Conservation (phyloP, 768 basidiomycete genomes). For the Calvatia gigantea region DNA sequence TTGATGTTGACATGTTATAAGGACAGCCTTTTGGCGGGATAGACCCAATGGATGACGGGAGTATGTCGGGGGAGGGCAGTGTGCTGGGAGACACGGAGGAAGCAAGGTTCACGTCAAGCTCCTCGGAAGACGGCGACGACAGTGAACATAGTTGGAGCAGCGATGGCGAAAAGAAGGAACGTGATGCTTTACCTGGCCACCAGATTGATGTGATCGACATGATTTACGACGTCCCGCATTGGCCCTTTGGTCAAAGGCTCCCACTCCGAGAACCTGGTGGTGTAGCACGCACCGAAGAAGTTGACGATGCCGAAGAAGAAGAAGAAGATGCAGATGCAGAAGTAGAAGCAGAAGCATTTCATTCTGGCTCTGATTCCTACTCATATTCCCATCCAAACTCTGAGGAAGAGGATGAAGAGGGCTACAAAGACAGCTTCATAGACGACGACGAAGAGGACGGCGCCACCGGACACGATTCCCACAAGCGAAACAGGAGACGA, state of each 20-base stretch:
- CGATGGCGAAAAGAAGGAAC: neutral
- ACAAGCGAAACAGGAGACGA: constrained; percentile 39
- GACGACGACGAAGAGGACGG: constrained; percentile 8
- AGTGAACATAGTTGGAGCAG: constrained; percentile 1
- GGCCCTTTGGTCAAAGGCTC: neutral
- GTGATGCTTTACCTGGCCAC: neutral
- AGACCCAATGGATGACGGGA: neutral
- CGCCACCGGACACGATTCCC: constrained; percentile 17
- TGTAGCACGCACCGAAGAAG: constrained; percentile 9
- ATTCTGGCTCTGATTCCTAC: constrained; percentile 16
- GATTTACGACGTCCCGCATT: neutral
- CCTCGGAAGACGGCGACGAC: neutral
- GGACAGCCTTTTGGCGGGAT: neutral
- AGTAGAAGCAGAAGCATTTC: constrained; percentile 1
- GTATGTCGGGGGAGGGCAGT: neutral
- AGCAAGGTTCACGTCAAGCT: neutral
- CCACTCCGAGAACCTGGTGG: neutral
- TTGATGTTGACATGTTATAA: neutral
- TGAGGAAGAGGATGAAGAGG: constrained; percentile 28
- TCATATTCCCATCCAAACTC: constrained; percentile 16
- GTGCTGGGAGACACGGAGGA: neutral
- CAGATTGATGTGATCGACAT: neutral
- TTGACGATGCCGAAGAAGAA: constrained; percentile 18
- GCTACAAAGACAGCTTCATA: constrained; percentile 7
- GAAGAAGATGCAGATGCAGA: no score